phyloP scores from a whole-genome alignment of 352 stramenopile genomes.

The Phytophthora hybrid region DNA sequence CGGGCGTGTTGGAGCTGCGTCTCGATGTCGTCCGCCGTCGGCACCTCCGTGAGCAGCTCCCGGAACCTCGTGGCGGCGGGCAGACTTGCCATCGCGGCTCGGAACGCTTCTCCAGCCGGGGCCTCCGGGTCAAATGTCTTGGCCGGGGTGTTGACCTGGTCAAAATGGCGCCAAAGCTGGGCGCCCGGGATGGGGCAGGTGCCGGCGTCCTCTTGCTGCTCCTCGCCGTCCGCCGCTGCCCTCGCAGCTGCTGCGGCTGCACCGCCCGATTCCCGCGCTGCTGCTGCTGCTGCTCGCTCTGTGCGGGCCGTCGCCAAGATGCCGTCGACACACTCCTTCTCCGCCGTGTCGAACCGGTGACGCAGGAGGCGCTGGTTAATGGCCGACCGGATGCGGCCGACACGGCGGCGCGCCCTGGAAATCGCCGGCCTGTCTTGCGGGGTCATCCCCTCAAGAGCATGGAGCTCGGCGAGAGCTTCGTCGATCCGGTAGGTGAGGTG shows the following conservation, averaged over 20 bases:
- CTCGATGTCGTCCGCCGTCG: slow-evolving; percentile 32
- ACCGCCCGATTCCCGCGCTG: not conserved
- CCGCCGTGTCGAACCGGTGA: too few relatives aligned
- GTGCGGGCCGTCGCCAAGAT: not conserved
- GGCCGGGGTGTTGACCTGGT: too few relatives aligned
- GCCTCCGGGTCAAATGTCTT: not conserved
- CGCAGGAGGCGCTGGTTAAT: too few relatives aligned
- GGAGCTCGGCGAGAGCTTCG: too few relatives aligned
- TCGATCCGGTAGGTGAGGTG: slow-evolving; percentile 10
- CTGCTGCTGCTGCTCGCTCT: not conserved
- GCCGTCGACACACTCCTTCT: slow-evolving; percentile 15
- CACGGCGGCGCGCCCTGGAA: too few relatives aligned
- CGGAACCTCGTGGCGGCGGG: not conserved
- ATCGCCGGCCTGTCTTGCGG: not conserved
- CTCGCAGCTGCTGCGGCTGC: not conserved
- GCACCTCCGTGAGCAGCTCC: not conserved
- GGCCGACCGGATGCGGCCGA: too few relatives aligned
- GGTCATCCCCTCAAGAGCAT: not conserved
- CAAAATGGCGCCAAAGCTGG: too few relatives aligned
- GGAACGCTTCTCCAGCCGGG: not conserved
- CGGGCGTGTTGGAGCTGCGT: slow-evolving; percentile 7
- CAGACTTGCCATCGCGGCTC: not conserved
- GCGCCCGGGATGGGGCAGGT: too few relatives aligned
- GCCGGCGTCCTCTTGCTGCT: too few relatives aligned
- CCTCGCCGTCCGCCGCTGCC: not conserved